Base-by-base conservation (phyloP, 2,329 filamentous ascomycete species). In the Aspergillus niger region DNA sequence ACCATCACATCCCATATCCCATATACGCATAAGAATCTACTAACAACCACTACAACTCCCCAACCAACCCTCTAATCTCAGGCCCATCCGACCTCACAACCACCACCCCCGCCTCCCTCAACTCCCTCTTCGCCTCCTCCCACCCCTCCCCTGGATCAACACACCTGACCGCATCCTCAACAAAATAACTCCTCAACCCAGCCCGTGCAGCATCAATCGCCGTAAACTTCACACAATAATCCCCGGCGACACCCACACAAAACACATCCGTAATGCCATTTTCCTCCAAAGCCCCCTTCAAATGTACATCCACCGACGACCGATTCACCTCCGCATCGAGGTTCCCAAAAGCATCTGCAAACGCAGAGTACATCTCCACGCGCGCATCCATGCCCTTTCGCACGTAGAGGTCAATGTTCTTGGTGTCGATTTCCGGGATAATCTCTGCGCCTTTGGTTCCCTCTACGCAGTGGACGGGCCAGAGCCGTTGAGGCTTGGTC, bases 321-420 rank as follows among this genome's bases (percentile, higher is more conserved):
- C 66, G 65, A 15, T 70, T 71, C 52, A 70, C 67, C 13, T 67
- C 67, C 55, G 73, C 70, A 63, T 77, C 75, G 53, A 69, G 62
- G 58, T 82, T 82, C 41, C 77, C 77, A 69, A 97, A 94, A 0
- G 91, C 90, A 72, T 93, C 91, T 62, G 89, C 89, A 70, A 99
- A 98, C 0, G 89, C 92, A 63, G 90, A 94, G 78, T 97, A 98
- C 90, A 97, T 97, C 77, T 99, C 95, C 2, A 97, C 85, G 48
- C 84, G 80, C 48, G 81, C 74, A 72, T 92, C 83, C 71, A 82
- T 84, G 10, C 95, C 95, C 80, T 99, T 99, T 67, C 90, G 84
- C 13, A 97, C 78, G 28, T 92, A 80, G 38, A 77, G 68, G 67
- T 94, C 83, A n/a, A 96, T 67, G 15, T 80, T 82, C 7, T 71